Base-by-base conservation (phyloP, 2,329 filamentous ascomycete genomes). In the Botryotinia calthae region DNA sequence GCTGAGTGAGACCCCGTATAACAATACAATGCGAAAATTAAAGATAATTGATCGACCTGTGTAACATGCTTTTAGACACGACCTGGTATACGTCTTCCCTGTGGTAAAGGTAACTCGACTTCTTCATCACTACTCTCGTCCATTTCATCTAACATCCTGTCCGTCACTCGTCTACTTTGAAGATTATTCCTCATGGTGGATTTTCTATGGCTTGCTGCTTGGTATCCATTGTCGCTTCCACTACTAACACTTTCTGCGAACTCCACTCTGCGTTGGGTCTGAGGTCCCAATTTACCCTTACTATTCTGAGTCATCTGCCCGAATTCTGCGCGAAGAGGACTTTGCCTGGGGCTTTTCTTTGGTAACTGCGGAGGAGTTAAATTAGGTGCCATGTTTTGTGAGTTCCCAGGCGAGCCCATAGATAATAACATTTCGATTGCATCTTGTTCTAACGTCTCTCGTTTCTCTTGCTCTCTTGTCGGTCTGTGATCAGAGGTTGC, bases 351-450 rank as follows among this genome's bases (percentile, higher is more conserved):
- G 40, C 78, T 79, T 9, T 31, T 72, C 70, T 78, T 78, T 34
- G 68, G 76, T 56, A 75, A 73, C n/a, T 83, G 82, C 20, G 81
- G 77, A 4, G 87, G 85, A 73, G 89, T 89, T 28, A 68, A 28
- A 16, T 82, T 80, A 74, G 87, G 87, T 75, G 88, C 88, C 77
- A 90, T 82, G 74, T 88, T 89, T 59, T 87, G 85, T 62, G 91
- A 91, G 81, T 93, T 92, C 25, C 90, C 90, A 0, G 92, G 92
- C 75, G 91, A 93, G 78, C 92, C 94, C 89, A 96, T 92, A 79
- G 95, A 94, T 40, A 95, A 84, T 37, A 96, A 82, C 0, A 92
- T 91, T 79, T 95, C 93, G 64, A 95, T 89, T 9, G 93, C 93
- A 78, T 95, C 93, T 79, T 94, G 92, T 79, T 56, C 51, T 18